Evolutionary conservation across 148 eudicot genomes (phyloP).

Genomic region (Salicornia ramosissima): DNA sequence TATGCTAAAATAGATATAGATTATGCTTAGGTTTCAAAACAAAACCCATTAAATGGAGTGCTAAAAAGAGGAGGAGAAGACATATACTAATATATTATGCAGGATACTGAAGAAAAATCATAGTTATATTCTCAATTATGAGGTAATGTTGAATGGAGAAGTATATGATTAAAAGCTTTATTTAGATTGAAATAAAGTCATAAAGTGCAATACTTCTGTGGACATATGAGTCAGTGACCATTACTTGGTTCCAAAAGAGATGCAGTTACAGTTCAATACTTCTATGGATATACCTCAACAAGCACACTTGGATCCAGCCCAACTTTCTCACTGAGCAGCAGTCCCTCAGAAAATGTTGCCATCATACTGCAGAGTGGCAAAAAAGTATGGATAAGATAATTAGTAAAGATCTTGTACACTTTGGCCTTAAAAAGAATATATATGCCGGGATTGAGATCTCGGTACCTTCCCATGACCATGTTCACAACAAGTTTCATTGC

Average conservation of each 20-base stretch:
- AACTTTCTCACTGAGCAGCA: slow-evolving; percentile 79
- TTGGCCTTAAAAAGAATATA: background rate
- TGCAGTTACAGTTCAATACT: background rate
- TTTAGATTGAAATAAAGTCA: background rate
- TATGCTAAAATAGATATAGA: too few relatives aligned
- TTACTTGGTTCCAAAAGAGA: background rate
- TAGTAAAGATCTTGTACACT: background rate
- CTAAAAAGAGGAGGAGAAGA: too few relatives aligned
- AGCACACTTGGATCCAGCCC: slow-evolving; percentile 85
- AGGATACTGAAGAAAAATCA: too few relatives aligned
- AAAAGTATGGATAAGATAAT: background rate
- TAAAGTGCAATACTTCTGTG: background rate
- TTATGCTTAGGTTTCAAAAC: too few relatives aligned
- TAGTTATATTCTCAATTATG: too few relatives aligned
- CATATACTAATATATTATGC: too few relatives aligned
- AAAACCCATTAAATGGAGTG: too few relatives aligned
- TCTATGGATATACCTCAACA: slow-evolving; percentile 53
- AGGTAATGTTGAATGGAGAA: background rate
- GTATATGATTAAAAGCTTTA: background rate
- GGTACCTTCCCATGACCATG: slow-evolving; percentile 98
- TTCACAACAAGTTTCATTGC: slow-evolving; percentile 99
- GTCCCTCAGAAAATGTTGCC: slow-evolving; percentile 95
- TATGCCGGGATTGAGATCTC: background rate
- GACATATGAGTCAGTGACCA: background rate
- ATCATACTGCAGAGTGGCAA: slow-evolving; percentile 61